Evolutionary conservation across 2,329 filamentous ascomycete species (phyloP).

Genomic region (Trichothecium roseum): DNA sequence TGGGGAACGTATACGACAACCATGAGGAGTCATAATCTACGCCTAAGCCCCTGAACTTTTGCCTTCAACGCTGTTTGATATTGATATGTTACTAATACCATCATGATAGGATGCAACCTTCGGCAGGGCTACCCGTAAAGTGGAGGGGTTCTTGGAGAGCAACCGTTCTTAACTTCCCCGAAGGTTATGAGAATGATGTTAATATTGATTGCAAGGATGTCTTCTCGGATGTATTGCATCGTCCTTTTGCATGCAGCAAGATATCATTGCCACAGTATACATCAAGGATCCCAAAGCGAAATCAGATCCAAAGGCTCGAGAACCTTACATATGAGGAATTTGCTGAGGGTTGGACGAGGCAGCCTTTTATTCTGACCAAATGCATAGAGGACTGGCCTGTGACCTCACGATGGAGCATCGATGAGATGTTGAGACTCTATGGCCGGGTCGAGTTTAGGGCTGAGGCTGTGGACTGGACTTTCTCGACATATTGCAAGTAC

Average conservation of each 20-base stretch:
- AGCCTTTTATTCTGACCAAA: conserved; percentile 76
- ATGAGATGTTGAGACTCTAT: conserved; percentile 55
- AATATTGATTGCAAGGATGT: conserved; percentile 64
- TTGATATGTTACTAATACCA: no score
- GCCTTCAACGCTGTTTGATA: no score
- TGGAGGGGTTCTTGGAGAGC: conserved; percentile 84
- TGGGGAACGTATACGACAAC: no score
- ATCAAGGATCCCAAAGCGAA: conserved; percentile 58
- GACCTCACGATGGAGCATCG: conserved; percentile 62
- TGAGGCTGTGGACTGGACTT: conserved; percentile 87
- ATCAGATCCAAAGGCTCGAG: conserved; percentile 60
- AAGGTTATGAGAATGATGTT: conserved; percentile 38
- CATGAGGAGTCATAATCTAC: no score
- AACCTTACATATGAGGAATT: conserved; percentile 67
- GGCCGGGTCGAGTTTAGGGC: conserved; percentile 65
- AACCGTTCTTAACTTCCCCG: conserved; percentile 55
- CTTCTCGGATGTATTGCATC: conserved; percentile 82
- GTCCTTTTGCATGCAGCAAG: conserved; percentile 83
- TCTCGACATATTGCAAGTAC: conserved; percentile 72
- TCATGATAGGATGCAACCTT: neutral
- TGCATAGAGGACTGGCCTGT: conserved; percentile 77
- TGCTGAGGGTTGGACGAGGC: conserved; percentile 61
- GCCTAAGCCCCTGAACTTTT: no score
- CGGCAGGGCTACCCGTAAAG: conserved; percentile 11
- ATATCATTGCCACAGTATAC: conserved; percentile 57